Evolutionary conservation across 2,329 filamentous ascomycete species (phyloP), one percentile per base, ranked within the genome.

Genomic region (Paramyrothecium sp.): DNA sequence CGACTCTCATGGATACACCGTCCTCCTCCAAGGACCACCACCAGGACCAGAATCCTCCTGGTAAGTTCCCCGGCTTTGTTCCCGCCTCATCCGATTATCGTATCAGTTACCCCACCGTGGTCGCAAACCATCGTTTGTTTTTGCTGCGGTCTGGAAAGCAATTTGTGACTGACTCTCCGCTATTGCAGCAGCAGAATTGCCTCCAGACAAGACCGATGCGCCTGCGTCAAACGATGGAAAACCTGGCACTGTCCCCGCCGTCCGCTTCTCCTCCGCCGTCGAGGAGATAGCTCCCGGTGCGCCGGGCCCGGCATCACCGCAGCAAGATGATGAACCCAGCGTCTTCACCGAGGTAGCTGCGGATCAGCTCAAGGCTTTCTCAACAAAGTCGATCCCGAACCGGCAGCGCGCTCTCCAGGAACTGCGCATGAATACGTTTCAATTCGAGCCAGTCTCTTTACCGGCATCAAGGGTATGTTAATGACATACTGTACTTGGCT

Each of bases 371-470:
- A 85, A 84, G 63, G 87, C 86, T 58, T 78, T 97, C 60, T 88
- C 86, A 23, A 89, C 86, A 23, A 89, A 92, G 62, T 86, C 86
- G 60, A 83, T 87, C 51, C 86, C 89, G 65, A 4, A 44, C n/a
- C 38, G 38, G 13, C 38, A 4, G 5, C 13, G 38, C 13, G 38
- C 38, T 44, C 81, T 97, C 60, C 93, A 97, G 76, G 89, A 93
- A 66, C 84, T 87, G 57, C 86, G 93, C 61, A 86, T 96, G 80
- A 90, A 89, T 70, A 91, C 92, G 70, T 96, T 92, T 75, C 88
- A 89, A 48, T 98, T 93, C 69, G 93, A 97, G 71, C 89, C 94
- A 34, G 88, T 97, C 61, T 98, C 95, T 38, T 81, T 98, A 54
- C 94, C 95, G 41, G 82, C 85, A 33, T 94, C 91, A 50, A 85